Evolutionary conservation across 345 rosid species (phyloP).

Genomic region (Draba incana): DNA sequence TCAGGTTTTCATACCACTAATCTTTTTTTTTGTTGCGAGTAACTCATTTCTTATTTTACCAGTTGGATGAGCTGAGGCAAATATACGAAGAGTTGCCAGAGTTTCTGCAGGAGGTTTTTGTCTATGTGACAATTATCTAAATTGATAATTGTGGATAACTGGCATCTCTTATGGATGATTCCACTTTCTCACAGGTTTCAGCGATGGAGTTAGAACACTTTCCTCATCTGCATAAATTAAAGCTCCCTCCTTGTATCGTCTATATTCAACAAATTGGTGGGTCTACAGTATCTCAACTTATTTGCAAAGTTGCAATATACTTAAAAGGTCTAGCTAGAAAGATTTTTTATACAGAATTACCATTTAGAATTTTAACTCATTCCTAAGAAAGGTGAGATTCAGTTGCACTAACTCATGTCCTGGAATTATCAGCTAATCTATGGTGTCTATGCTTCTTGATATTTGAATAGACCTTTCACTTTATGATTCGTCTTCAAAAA

Average conservation of each 20-base stretch:
- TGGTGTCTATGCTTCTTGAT: conserved; percentile 37
- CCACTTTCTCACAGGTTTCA: conserved; percentile 60
- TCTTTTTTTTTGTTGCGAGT: conserved; percentile 3
- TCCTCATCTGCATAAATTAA: conserved; percentile 59
- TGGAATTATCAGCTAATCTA: conserved; percentile 18
- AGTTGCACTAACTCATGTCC: conserved; percentile 18
- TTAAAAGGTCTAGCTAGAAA: background rate
- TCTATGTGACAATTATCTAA: conserved; percentile 26
- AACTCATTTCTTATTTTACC: conserved; percentile 31
- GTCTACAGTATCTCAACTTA: conserved; percentile 35
- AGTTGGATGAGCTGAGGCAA: conserved; percentile 97
- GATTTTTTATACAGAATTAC: conserved; percentile 1
- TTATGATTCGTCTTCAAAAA: conserved; percentile 19
- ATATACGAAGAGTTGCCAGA: conserved; percentile 94
- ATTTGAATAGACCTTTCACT: conserved; percentile 21
- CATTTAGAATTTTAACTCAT: background rate
- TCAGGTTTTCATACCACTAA: conserved; percentile 17
- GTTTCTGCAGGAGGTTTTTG: conserved; percentile 79
- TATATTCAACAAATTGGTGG: conserved; percentile 90
- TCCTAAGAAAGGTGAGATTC: conserved; percentile 10
- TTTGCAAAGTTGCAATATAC: background rate
- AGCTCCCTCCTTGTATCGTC: conserved; percentile 65
- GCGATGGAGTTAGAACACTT: conserved; percentile 67
- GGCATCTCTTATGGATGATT: conserved; percentile 28
- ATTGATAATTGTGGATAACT: conserved; percentile 21